Base-by-base conservation (phyloP, 345 rosid species). In the Stellera chamaejasme region DNA sequence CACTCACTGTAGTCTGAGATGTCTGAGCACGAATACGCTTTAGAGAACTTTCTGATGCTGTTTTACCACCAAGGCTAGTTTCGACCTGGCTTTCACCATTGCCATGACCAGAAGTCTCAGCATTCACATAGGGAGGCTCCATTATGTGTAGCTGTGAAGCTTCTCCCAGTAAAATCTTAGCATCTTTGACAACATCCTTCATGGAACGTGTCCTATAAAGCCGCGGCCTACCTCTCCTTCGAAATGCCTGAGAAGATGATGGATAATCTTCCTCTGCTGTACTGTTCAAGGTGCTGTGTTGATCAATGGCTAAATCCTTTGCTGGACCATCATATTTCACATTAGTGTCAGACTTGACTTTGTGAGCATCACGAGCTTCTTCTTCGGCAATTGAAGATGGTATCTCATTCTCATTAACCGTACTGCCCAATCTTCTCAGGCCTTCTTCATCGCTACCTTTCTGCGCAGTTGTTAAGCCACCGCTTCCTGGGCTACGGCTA, bases 181-280 rank as follows among this genome's bases (percentile, higher is more conserved):
- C 92, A 52, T 86, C 97, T 63, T 79, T 72, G 2, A 83, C 90
- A 72, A 82, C 92, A 27, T 66, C 84, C 74, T 85, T 89, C 59
- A 89, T 79, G 49, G 95, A 73, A 42, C 81, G 85, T 27, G 87
- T 78, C 71, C 91, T 82, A 56, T 66, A 68, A 50, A 76, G 65
- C 68, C 79, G 80, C 14, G 80, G 60, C 70, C 72, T 77, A 66
- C 79, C 73, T 66, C 77, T 78, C 71, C 64, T 63, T 14, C 36
- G 79, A 65, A 75, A 54, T 67, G 66, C 77, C 48, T 25, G 58
- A 50, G 77, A 79, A 52, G 84, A 72, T 66, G 68, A 68, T 16
- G 83, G 71, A 72, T 72, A 79, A 61, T 53, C 53, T 65, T 79
- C 82, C n/a, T 62, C 67, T 49, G 62, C 69, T 74, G 62, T 72